Evolutionary conservation across 257 asterid species (phyloP), one percentile per base, ranked within the genome.

Genomic region (Nyctanthes arbortristis): DNA sequence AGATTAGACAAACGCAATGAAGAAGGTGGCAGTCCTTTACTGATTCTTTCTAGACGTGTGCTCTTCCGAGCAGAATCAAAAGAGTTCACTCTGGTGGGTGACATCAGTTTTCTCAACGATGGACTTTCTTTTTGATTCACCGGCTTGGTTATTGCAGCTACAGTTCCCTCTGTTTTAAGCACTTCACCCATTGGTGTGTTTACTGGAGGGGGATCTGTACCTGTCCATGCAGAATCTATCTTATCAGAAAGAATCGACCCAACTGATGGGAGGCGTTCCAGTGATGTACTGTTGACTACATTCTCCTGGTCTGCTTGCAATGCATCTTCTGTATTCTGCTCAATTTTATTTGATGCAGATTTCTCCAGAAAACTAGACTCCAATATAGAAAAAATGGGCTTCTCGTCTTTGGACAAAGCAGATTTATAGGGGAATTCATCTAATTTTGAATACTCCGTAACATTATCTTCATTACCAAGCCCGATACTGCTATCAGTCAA

Each of bases 181-280:
- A 68, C 32, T 75, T 55, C 71, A 20, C 69, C 70, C 49, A 73
- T 56, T 63, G 64, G 84, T 54, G 73, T 61, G 43, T 75, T 73
- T 59, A 37, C 64, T 25, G 75, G 68, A 28, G 82, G 77, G 52
- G 65, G 81, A 67, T 87, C 90, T 36, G 91, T 83, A 72, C 99
- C 99, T 35, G 91, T 84, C 97, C 99, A 93, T 16, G 90, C 96
- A 40, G 82, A 89, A 81, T 93, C 99, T 47, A 93, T 93, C 79
- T 85, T 79, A 68, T 93, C 97, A 18, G 99, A 91, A 49, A 94
- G 90, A 65, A 80, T 80, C 1, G 96, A 81, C 40, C 79, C 98
- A 64, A 88, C 96, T 5, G 95, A 87, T 8, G 94, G 88, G 36
- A 65, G 79, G 35, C 80, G 87, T 79, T 83, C 89, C 52, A 87